These are phyloP conservation scores for Sugiyamaella grinbergsii DNA, from an alignment of 1,139 yeast species.

Conservation along the genomic window DNA sequence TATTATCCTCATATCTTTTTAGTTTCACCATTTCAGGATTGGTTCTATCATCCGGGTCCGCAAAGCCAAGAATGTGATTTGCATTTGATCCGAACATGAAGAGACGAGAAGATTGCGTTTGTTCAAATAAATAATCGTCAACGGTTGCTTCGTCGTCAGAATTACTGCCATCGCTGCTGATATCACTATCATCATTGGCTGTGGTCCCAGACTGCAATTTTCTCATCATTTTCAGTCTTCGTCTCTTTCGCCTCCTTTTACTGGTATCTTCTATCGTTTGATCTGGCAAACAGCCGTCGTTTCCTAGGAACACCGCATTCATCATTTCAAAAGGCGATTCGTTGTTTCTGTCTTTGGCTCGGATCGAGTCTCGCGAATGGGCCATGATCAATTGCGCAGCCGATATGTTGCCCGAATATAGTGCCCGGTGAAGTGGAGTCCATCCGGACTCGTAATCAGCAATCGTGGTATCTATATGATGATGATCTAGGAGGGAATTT, in stretches of 20 bases:
- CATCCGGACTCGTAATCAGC: conserved; percentile 80
- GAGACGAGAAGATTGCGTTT: conserved; percentile 58
- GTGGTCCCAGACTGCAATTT: neutral
- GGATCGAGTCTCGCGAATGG: conserved; percentile 47
- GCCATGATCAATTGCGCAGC: conserved; percentile 57
- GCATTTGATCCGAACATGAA: conserved; percentile 67
- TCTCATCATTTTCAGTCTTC: neutral
- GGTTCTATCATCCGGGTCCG: conserved; percentile 62
- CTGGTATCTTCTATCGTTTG: conserved; percentile 26
- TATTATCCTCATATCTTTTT: conserved; percentile 11
- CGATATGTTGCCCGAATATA: conserved; percentile 59
- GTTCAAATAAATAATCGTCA: neutral
- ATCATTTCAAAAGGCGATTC: conserved; percentile 49
- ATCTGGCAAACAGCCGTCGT: conserved; percentile 25
- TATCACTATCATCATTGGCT: neutral
- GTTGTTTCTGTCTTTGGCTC: conserved; percentile 67
- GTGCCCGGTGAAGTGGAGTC: conserved; percentile 75
- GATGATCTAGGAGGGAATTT: conserved; percentile 51
- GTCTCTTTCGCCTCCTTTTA: conserved; percentile 16
- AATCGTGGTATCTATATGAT: conserved; percentile 49
- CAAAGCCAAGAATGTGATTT: conserved; percentile 67
- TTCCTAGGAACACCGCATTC: conserved; percentile 22
- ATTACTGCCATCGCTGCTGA: neutral
- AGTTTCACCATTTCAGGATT: conserved; percentile 42
- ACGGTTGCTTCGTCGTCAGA: neutral